These are phyloP conservation scores for Penicillium crustosum DNA, from an alignment of 2,329 filamentous ascomycete species.

Conservation along the genomic window DNA sequence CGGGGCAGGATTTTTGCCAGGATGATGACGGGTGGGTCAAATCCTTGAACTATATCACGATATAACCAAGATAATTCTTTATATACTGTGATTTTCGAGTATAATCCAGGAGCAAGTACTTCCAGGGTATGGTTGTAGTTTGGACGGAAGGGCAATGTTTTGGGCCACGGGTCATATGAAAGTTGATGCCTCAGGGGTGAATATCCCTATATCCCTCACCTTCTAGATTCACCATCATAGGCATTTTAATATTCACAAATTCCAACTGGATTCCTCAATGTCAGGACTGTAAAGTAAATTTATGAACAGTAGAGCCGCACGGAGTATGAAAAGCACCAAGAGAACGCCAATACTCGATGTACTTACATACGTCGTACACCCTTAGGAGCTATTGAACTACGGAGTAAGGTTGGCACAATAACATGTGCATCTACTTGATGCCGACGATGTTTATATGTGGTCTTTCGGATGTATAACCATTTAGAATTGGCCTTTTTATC, in stretches of 20 bases:
- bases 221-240: background rate
- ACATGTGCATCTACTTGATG: too few species aligned
- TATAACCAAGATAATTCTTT: background rate
- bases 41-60: background rate
- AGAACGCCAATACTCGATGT: too few species aligned
- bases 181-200: conserved; percentile 4
- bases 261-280: too few species aligned
- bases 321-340: too few species aligned
- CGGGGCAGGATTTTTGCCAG: conserved; percentile 9
- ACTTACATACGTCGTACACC: too few species aligned
- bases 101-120: background rate
- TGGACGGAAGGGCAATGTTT: background rate
- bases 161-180: background rate
- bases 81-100: background rate
- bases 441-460: too few species aligned
- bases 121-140: background rate
- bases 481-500: too few species aligned
- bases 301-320: too few species aligned
- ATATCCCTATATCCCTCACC: background rate
- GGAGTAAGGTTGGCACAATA: too few species aligned
- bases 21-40: conserved; percentile 2
- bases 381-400: too few species aligned
- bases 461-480: too few species aligned
- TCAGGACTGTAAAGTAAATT: too few species aligned
- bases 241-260: background rate